phyloP scores from a whole-genome alignment of 345 rosid genomes.

The Kandelia obovata region DNA sequence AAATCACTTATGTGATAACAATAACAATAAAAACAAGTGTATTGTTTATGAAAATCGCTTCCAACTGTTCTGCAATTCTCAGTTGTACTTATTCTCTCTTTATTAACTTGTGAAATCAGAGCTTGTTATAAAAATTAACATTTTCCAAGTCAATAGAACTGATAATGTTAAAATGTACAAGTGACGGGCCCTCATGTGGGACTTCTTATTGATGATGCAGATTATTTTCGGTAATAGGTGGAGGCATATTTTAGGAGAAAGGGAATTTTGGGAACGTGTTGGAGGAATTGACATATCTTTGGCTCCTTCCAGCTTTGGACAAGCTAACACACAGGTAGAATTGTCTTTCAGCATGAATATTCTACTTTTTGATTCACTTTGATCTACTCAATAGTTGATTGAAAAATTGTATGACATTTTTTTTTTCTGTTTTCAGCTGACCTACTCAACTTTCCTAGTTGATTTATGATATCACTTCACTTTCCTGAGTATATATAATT shows the following conservation, averaged over 20 bases:
- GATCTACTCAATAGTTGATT: background rate
- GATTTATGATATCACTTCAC: background rate
- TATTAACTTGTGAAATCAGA: no score
- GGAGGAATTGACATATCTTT: conserved; percentile 91
- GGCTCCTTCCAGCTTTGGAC: conserved; percentile 94
- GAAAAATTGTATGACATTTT: no score
- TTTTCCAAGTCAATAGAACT: no score
- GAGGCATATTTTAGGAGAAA: conserved; percentile 92
- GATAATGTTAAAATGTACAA: no score
- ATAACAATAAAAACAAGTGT: background rate
- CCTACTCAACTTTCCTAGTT: background rate
- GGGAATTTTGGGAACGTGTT: conserved; percentile 89
- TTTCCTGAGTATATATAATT: background rate
- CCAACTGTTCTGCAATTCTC: background rate
- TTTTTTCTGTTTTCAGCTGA: background rate
- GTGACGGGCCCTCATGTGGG: background rate
- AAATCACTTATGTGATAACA: background rate
- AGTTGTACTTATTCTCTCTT: no score
- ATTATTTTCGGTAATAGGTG: conserved; percentile 92
- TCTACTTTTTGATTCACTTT: conserved; percentile 2
- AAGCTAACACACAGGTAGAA: conserved; percentile 82
- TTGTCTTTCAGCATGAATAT: background rate
- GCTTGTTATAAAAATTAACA: no score
- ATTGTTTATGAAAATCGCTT: conserved; percentile 1
- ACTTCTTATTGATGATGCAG: conserved; percentile 39